Evolutionary conservation across 2,329 filamentous ascomycete genomes (phyloP).

Genomic region (Pseudogymnoascus sp.): DNA sequence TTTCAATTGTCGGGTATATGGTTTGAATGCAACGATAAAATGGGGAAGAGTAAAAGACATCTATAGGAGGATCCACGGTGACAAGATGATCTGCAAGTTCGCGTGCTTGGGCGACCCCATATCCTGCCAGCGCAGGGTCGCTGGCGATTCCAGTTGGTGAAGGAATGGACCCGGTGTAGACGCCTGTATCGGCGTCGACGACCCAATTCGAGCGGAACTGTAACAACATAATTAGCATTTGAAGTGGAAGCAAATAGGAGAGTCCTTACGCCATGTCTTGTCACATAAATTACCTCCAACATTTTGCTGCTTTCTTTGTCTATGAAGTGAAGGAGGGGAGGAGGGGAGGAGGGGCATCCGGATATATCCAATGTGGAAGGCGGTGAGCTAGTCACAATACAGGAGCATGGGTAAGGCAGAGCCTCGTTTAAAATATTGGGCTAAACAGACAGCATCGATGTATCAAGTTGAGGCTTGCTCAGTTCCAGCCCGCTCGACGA

Average conservation of each 20-base stretch:
- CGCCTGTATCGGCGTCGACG: slow-evolving; percentile 71
- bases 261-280: slow-evolving; percentile 62
- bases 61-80: slow-evolving; percentile 56
- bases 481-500: not conserved
- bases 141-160: slow-evolving; percentile 83
- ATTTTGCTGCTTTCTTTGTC: not conserved
- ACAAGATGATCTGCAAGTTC: slow-evolving; percentile 64
- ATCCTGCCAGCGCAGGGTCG: slow-evolving; percentile 77
- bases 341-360: not conserved
- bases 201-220: slow-evolving; percentile 89
- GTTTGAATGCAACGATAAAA: slow-evolving; percentile 88
- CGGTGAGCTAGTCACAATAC: slow-evolving; percentile 4
- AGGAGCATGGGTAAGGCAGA: not conserved
- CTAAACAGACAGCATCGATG: not conserved
- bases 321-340: not conserved
- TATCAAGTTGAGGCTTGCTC: not conserved
- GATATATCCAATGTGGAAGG: slow-evolving; percentile 5
- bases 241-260: not conserved
- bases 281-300: slow-evolving; percentile 51
- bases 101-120: slow-evolving; percentile 75
- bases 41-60: slow-evolving; percentile 72
- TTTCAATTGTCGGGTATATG: slow-evolving; percentile 58
- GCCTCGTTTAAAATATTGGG: slow-evolving; percentile 7
- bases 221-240: slow-evolving; percentile 4
- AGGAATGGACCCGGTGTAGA: slow-evolving; percentile 62